Conservation (phyloP, 2,329 filamentous ascomycete genomes). For the Huntiella moniliformis region DNA sequence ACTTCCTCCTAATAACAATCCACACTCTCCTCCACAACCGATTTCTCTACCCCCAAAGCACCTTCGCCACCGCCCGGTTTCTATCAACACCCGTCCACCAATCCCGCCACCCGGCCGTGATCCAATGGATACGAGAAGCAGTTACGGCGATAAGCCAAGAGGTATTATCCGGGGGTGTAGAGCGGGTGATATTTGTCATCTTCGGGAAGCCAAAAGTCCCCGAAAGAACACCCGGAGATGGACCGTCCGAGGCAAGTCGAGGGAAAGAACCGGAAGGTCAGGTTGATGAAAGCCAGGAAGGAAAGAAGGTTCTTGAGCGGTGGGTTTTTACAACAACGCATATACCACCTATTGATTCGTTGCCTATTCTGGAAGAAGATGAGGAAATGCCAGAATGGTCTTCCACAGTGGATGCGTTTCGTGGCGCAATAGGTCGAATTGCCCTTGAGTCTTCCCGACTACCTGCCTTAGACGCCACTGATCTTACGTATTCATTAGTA, state of each 20-base stretch:
- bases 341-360: conserved; percentile 4
- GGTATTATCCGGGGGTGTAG: conserved; percentile 37
- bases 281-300: not conserved
- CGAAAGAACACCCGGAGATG: conserved; percentile 9
- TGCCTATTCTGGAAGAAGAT: conserved; percentile 15
- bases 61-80: conserved; percentile 62
- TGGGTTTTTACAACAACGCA: conserved; percentile 9
- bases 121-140: conserved; percentile 69
- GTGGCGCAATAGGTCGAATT: not conserved
- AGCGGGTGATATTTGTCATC: conserved; percentile 30
- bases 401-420: conserved; percentile 13
- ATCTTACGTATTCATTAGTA: too few species aligned
- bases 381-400: conserved; percentile 4
- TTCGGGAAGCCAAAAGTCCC: conserved; percentile 17
- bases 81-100: conserved; percentile 75
- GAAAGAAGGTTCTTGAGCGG: conserved; percentile 1
- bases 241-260: too few species aligned
- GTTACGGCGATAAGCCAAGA: conserved; percentile 52
- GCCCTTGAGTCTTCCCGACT: not conserved
- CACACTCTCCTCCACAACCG: conserved; percentile 79
- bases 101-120: conserved; percentile 69
- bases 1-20: conserved; percentile 65
- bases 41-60: conserved; percentile 53
- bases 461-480: conserved; percentile 13
- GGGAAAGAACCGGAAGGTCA: too few species aligned